phyloP scores from a whole-genome alignment of 225 moss, liverwort and hornwort genomes.

The Takakia lepidozioides region DNA sequence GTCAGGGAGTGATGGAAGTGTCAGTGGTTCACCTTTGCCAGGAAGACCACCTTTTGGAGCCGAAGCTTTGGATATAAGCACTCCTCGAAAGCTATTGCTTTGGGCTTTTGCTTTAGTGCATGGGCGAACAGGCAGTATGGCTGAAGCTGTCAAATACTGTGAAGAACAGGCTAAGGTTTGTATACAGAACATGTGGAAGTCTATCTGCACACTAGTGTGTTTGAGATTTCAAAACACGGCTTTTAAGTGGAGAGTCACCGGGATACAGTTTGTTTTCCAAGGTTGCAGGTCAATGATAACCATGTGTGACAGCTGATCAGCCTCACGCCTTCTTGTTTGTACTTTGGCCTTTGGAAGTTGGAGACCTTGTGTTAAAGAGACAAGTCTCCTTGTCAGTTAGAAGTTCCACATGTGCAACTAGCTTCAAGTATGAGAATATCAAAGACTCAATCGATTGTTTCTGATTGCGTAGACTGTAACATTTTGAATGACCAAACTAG shows the following conservation, averaged over 20 bases:
- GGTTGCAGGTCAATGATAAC: too few relatives aligned
- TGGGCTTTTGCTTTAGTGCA: slow-evolving; percentile 92
- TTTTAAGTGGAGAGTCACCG: too few relatives aligned
- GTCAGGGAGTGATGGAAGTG: slow-evolving; percentile 23
- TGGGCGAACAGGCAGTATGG: slow-evolving; percentile 69
- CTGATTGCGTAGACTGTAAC: neutral
- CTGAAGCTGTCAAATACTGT: slow-evolving; percentile 91
- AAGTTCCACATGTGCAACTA: too few relatives aligned
- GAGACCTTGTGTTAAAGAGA: too few relatives aligned
- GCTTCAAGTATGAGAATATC: too few relatives aligned
- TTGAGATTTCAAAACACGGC: too few relatives aligned
- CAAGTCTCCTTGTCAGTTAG: too few relatives aligned
- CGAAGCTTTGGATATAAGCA: slow-evolving; percentile 78
- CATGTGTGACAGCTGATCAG: too few relatives aligned
- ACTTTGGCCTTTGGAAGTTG: slow-evolving; percentile 3
- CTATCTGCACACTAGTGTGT: neutral
- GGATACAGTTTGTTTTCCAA: too few relatives aligned
- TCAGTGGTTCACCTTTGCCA: slow-evolving; percentile 12
- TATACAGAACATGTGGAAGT: neutral
- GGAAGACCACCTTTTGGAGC: slow-evolving; percentile 33
- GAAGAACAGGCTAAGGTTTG: slow-evolving; percentile 93
- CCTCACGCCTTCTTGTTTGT: neutral
- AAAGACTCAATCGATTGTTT: neutral
- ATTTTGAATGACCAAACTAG: neutral
- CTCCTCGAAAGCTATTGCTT: slow-evolving; percentile 79